These are phyloP conservation scores for Takakia lepidozioides DNA, from an alignment of 225 moss, liverwort and hornwort species.

Conservation along the genomic window DNA sequence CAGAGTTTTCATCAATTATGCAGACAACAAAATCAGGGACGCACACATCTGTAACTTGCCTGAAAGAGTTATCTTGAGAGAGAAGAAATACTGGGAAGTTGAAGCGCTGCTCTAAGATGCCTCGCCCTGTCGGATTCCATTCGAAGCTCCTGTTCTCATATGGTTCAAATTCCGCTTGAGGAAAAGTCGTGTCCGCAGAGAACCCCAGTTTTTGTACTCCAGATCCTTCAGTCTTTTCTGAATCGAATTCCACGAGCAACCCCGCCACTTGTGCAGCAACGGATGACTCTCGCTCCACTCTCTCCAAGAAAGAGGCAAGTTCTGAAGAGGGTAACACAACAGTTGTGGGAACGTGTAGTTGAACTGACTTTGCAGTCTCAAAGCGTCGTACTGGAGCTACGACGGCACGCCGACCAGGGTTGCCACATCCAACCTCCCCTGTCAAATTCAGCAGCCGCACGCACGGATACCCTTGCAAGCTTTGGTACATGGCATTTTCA, in stretches of 20 bases:
- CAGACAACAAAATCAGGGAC: slow-evolving; percentile 29
- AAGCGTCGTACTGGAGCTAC: slow-evolving; percentile 55
- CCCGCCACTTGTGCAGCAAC: slow-evolving; percentile 50
- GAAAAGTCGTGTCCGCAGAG: slow-evolving; percentile 68
- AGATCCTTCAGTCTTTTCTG: no score
- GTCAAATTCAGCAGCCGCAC: slow-evolving; percentile 83
- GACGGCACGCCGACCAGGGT: slow-evolving; percentile 45
- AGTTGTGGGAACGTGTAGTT: slow-evolving; percentile 17
- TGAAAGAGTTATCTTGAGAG: slow-evolving; percentile 14
- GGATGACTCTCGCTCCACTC: slow-evolving; percentile 32
- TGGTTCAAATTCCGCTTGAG: slow-evolving; percentile 70
- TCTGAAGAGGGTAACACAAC: slow-evolving; percentile 29
- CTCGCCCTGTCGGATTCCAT: slow-evolving; percentile 63
- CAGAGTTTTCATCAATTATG: no score
- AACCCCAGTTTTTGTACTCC: slow-evolving; percentile 17
- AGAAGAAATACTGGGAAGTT: slow-evolving; percentile 49
- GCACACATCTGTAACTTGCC: no score
- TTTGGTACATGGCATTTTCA: slow-evolving; percentile 70
- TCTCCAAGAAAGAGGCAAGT: slow-evolving; percentile 25
- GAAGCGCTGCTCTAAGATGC: slow-evolving; percentile 29
- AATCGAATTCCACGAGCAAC: slow-evolving; percentile 59
- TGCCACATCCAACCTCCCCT: slow-evolving; percentile 79
- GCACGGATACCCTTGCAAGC: slow-evolving; percentile 62
- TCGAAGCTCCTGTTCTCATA: slow-evolving; percentile 49
- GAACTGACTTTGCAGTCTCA: slow-evolving; percentile 1